These are phyloP conservation scores for Calonectria pseudoreteaudii DNA, from an alignment of 2,329 filamentous ascomycete genomes.

Conservation along the genomic window DNA sequence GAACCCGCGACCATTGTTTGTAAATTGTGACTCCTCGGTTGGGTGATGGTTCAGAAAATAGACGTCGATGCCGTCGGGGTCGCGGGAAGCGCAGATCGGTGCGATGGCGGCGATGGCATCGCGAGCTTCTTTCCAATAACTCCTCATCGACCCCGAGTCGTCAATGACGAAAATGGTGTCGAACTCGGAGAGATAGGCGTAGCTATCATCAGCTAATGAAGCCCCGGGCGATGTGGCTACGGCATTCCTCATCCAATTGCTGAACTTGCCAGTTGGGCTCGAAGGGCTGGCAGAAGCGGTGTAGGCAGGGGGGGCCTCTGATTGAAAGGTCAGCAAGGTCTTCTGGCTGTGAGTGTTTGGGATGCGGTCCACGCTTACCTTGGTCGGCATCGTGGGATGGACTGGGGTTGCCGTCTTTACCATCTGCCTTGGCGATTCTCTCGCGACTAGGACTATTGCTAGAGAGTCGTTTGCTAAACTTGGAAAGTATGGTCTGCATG, in stretches of 20 bases:
- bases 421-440: conserved; percentile 9
- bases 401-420: conserved; percentile 12
- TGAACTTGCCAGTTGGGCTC: background rate
- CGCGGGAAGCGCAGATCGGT: conserved; percentile 83
- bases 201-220: conserved; percentile 70
- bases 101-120: conserved; percentile 79
- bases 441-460: background rate
- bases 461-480: background rate
- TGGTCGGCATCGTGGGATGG: background rate
- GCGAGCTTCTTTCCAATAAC: conserved; percentile 81
- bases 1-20: conserved; percentile 66
- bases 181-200: conserved; percentile 81
- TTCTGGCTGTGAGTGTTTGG: background rate
- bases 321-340: background rate
- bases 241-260: background rate
- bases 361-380: background rate
- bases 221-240: conserved; percentile 25
- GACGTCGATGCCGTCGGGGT: conserved; percentile 88
- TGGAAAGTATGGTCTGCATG: background rate
- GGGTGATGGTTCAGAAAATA: conserved; percentile 85
- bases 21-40: conserved; percentile 48
- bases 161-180: conserved; percentile 94
- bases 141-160: conserved; percentile 87
- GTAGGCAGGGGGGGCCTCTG: conserved; percentile 51
- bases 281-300: conserved; percentile 33